Evolutionary conservation across 2,329 filamentous ascomycete species (phyloP), one percentile per base, ranked within the genome.

Genomic region (Lasiodiplodia gonubiensis): DNA sequence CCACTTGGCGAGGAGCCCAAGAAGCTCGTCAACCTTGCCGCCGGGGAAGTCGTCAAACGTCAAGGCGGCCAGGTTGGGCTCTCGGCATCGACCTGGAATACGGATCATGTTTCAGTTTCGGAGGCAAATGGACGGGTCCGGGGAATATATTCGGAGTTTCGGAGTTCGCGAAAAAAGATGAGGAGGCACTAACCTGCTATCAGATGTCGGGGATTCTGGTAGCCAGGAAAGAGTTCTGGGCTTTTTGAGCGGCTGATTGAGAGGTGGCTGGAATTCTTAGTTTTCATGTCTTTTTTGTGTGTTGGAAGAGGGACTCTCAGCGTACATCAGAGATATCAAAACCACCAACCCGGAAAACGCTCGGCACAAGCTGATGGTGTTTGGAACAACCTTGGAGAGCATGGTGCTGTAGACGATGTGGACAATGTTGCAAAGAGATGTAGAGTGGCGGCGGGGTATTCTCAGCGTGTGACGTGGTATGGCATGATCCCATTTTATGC

Each of bases 41-140:
- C 21, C 33, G 2, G 55, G 55, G 25, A 60, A 60, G 18, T 60
- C 55, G 37, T 60, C 55, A 25, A 60, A 60, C 12, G 55, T 60
- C 16, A 60, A n/a, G 14, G 55, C 55, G 16, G 27, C 55, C 5
- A 60, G n/a, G 14, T 25, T 39, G 25, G 55, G 55, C 8, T 48
- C 14, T 21, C 46, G 55, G 55, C 55, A 60, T 23, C 46, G 46
- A 6, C 16, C 55, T 60, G 18, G 11, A n/a, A 6, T 10, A 27
- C 7, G 14, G 21, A 8, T 14, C 2, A 16, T 18, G 37, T 16
- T 2, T 18, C 27, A 35, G 46, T 18, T 12, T 57, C 35, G 39
- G 53, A 30, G 11, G 23, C 14, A 23, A 52, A 14, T 12, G 4
- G 49, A 18, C 16, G 5, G 8, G 30, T 21, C 30, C n/a, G 21